These are phyloP conservation scores for Pseudogymnoascus sp. DNA, from an alignment of 2,329 filamentous ascomycete genomes.

Conservation along the genomic window DNA sequence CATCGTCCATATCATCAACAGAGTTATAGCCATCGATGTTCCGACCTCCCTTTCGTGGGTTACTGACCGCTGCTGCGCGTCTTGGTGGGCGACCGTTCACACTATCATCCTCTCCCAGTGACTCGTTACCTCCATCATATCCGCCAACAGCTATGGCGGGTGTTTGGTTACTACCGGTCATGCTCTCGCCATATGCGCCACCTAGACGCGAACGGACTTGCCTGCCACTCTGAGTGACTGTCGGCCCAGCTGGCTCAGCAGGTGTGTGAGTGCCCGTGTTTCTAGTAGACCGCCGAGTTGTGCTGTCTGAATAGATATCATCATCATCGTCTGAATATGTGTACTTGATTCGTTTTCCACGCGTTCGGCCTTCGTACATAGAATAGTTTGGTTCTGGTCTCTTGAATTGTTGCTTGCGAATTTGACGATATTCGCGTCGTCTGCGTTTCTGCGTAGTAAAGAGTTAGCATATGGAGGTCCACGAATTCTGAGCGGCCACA, in stretches of 20 bases:
- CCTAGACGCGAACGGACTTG: conserved; percentile 62
- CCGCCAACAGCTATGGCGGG: conserved; percentile 26
- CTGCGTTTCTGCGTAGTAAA: conserved; percentile 65
- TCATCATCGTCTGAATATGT: conserved; percentile 84
- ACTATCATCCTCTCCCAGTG: conserved; percentile 36
- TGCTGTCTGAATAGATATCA: conserved; percentile 55
- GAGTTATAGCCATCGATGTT: conserved; percentile 49
- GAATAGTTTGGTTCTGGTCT: conserved; percentile 48
- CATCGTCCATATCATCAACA: conserved; percentile 55
- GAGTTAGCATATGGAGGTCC: background rate
- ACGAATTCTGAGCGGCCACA: background rate
- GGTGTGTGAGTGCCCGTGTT: conserved; percentile 69
- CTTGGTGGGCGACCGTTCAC: conserved; percentile 33
- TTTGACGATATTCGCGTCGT: conserved; percentile 81
- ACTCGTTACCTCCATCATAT: conserved; percentile 36
- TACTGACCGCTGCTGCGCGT: conserved; percentile 26
- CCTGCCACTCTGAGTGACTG: conserved; percentile 77
- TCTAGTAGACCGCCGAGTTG: conserved; percentile 59
- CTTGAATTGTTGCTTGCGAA: conserved; percentile 52
- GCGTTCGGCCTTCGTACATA: conserved; percentile 89
- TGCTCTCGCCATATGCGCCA: conserved; percentile 45
- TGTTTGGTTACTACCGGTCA: conserved; percentile 42
- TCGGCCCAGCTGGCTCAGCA: conserved; percentile 53
- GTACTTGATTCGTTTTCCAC: conserved; percentile 93
- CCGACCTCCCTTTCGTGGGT: conserved; percentile 35